Base-by-base conservation (phyloP, 2,329 filamentous ascomycete genomes). In the Colletotrichum sp. region DNA sequence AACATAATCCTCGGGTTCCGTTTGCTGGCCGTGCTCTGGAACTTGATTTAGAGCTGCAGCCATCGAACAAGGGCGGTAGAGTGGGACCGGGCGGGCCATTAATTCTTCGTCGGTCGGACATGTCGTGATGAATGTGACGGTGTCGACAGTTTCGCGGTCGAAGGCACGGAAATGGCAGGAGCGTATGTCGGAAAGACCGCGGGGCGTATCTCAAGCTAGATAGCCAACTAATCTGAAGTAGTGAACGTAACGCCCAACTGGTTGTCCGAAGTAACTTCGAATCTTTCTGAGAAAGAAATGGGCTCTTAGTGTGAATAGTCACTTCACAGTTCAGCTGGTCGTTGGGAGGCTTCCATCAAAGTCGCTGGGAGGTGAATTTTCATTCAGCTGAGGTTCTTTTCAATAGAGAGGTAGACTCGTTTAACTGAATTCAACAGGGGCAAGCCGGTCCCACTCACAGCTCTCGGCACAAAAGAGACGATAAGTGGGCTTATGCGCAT, bases 1-100 rank as follows among this genome's bases (percentile, higher is more conserved):
- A 90, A 97, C 95, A 98, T 85, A 98, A 95, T 86, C 95, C 96
- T 81, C 96, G 92, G 78, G 97, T 91, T 79, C 93, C 91, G 86
- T 95, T 92, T 66, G 93, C 88, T 72, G 91, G 89, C 83, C 95
- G 91, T 72, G 86, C 84, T 77, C 92, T 90, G 78, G 85, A 85
- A 64, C 87, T 81, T 76, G 86, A 84, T 69, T 86, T 52, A 7
- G 43, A 24, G 26, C 18, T 80, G 39, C 84, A 79, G 14, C 88
- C 85, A 78, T 92, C 90, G 82, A 93, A 98, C 5, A 95, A 86
- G 1, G 96, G 95, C 18, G 95, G 91, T 39, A 90, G 86, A 10
- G 96, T 99, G 32, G 92, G 91, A 69, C 95, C 95, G 55, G 92
- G 89, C 8, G 97, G 97, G 7, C 95, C 95, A 85, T 99, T 99